Percentiles rank a stretch among this genome's conserved stretches.
phyloP scores from a whole-genome alignment of 768 basidiomycete genomes.

The Austroboletus festivus region DNA sequence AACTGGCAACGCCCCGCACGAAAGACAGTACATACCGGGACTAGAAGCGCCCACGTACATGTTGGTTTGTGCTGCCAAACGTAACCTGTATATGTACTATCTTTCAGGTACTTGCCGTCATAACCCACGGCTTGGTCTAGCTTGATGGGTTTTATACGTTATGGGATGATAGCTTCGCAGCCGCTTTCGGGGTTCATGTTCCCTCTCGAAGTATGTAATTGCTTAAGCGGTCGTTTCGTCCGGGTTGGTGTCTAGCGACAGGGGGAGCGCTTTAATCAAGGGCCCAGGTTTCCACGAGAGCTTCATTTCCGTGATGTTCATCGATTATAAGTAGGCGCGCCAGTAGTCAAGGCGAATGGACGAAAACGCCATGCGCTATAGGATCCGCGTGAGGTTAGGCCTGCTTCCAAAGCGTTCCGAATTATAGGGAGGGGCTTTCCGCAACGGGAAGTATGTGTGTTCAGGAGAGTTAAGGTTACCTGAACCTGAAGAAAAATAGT shows the following conservation, averaged over 20 bases:
- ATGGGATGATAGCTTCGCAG: constrained; percentile 6
- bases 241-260: neutral
- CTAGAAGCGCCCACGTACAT: neutral
- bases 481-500: constrained; percentile 1
- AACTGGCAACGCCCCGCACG: neutral
- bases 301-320: neutral
- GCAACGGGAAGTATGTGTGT: constrained; percentile 1
- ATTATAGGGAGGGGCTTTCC: neutral
- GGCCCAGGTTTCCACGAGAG: neutral
- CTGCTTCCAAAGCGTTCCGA: neutral
- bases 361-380: no score
- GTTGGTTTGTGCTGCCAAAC: neutral
- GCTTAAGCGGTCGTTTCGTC: neutral
- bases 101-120: constrained; percentile 7
- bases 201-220: neutral
- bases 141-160: neutral
- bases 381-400: neutral
- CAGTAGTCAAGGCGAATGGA: no score
- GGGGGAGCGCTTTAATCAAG: neutral
- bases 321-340: no score
- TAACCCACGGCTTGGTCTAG: constrained; percentile 1
- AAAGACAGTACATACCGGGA: constrained; percentile 2
- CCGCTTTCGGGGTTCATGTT: neutral
- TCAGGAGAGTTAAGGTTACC: neutral
- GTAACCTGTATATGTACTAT: constrained; percentile 4